A percentile compares a stretch with the other conserved stretches of the same genome.
Conservation (phyloP, 192 early-diverging fungal species). For the Backusella macrospora region DNA sequence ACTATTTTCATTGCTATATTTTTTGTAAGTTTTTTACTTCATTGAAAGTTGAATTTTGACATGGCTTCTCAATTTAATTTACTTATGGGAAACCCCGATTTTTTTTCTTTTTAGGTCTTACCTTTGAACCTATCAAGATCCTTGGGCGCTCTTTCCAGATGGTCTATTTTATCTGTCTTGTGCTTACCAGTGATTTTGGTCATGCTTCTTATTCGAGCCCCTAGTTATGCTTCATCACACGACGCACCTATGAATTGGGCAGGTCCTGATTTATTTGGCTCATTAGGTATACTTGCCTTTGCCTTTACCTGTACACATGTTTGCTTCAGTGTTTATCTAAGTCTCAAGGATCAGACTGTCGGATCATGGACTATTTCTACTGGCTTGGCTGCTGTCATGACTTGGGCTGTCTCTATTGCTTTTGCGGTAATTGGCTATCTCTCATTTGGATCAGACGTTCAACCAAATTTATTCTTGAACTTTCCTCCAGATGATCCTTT, state of each 20-base stretch:
- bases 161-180: slow-evolving; percentile 63
- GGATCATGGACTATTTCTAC: slow-evolving; percentile 54
- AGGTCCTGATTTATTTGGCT: slow-evolving; percentile 61
- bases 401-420: slow-evolving; percentile 57
- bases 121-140: slow-evolving; percentile 68
- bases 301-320: slow-evolving; percentile 69
- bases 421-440: slow-evolving; percentile 68
- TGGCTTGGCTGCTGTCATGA: slow-evolving; percentile 48
- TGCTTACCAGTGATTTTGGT: slow-evolving; percentile 63
- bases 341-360: slow-evolving; percentile 50
- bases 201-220: slow-evolving; percentile 59
- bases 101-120: slow-evolving; percentile 43
- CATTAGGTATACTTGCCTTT: slow-evolving; percentile 71
- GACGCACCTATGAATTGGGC: slow-evolving; percentile 55
- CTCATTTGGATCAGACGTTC: slow-evolving; percentile 60
- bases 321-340: slow-evolving; percentile 59
- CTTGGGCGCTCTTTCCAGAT: slow-evolving; percentile 56
- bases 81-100: not conserved
- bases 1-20: slow-evolving; percentile 40
- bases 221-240: slow-evolving; percentile 54
- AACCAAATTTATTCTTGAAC: slow-evolving; percentile 71
- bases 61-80: not conserved
- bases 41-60: not conserved
- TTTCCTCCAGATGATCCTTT: slow-evolving; percentile 58
- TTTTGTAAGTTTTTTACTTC: slow-evolving; percentile 40